These are phyloP conservation scores for Globisporangium carolinianum DNA, from an alignment of 352 stramenopile species.

Conservation along the genomic window DNA sequence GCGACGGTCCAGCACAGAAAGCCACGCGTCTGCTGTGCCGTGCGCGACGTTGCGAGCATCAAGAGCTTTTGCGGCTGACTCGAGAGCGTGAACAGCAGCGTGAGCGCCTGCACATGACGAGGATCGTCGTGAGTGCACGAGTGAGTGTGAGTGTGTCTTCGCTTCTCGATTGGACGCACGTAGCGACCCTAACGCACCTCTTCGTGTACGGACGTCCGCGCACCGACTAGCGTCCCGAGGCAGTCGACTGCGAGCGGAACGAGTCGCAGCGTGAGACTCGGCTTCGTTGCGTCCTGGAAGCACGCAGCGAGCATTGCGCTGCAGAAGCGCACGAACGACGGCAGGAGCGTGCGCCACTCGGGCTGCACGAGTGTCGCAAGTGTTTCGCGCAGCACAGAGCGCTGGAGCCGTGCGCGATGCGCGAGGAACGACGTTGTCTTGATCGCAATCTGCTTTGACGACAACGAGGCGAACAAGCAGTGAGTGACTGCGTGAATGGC, in stretches of 20 bases:
- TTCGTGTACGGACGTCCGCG: slow-evolving; percentile 36
- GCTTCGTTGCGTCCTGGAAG: slow-evolving; percentile 29
- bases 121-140: too few relatives aligned
- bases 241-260: slow-evolving; percentile 33
- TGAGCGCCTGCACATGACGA: slow-evolving; percentile 38
- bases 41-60: slow-evolving; percentile 27
- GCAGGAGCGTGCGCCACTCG: slow-evolving; percentile 37
- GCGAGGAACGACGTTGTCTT: slow-evolving; percentile 29
- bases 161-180: too few relatives aligned
- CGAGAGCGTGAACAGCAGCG: slow-evolving; percentile 55
- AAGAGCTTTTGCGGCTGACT: slow-evolving; percentile 63
- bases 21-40: slow-evolving; percentile 24
- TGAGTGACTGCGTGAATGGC: not conserved
- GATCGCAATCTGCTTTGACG: slow-evolving; percentile 27
- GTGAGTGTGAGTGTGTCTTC: not conserved
- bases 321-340: slow-evolving; percentile 45
- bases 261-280: slow-evolving; percentile 25
- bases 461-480: not conserved
- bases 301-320: slow-evolving; percentile 43
- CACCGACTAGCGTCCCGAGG: slow-evolving; percentile 30
- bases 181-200: slow-evolving; percentile 25
- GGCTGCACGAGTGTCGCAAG: slow-evolving; percentile 24
- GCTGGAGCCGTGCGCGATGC: slow-evolving; percentile 30
- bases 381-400: slow-evolving; percentile 22
- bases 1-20: slow-evolving; percentile 62